These are phyloP conservation scores for Arthroderma sp. DNA, from an alignment of 2,329 filamentous ascomycete species.

Conservation along the genomic window DNA sequence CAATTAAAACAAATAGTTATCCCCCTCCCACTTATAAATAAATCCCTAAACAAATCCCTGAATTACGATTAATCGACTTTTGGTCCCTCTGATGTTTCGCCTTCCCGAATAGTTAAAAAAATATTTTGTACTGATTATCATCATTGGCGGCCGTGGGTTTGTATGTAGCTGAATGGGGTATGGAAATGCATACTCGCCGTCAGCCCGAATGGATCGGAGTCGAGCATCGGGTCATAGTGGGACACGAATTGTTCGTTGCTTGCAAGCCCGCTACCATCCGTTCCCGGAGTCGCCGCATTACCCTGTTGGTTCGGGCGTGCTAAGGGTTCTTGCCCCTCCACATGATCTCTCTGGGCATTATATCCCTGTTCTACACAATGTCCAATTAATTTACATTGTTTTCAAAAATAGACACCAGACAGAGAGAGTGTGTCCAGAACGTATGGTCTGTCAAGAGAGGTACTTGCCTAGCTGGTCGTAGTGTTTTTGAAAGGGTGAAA, in stretches of 20 bases:
- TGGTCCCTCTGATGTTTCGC: too few species aligned
- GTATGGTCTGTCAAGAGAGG: constrained; percentile 29
- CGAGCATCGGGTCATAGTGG: constrained; percentile 72
- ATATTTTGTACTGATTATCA: too few species aligned
- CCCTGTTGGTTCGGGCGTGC: neutral
- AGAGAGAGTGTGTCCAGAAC: constrained; percentile 22
- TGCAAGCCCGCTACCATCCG: constrained; percentile 30
- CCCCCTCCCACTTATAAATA: too few species aligned
- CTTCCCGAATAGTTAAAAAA: too few species aligned
- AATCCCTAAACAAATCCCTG: too few species aligned
- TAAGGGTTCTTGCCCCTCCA: constrained; percentile 56
- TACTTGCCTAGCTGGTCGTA: constrained; percentile 91
- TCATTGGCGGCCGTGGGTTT: constrained; percentile 24
- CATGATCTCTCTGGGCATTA: constrained; percentile 75
- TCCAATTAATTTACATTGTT: neutral
- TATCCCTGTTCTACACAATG: constrained; percentile 78
- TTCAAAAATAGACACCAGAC: constrained; percentile 16
- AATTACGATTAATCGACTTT: too few species aligned
- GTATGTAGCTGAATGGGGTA: constrained; percentile 51
- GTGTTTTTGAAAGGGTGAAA: constrained; percentile 81
- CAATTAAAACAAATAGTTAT: too few species aligned
- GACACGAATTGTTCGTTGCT: constrained; percentile 45
- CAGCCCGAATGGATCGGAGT: constrained; percentile 86
- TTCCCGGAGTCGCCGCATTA: constrained; percentile 2
- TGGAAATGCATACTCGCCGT: constrained; percentile 94